A percentile compares a stretch with the other conserved stretches of the same genome.
phyloP scores from a whole-genome alignment of 805 yeast species.

The Candida glaebosa region DNA sequence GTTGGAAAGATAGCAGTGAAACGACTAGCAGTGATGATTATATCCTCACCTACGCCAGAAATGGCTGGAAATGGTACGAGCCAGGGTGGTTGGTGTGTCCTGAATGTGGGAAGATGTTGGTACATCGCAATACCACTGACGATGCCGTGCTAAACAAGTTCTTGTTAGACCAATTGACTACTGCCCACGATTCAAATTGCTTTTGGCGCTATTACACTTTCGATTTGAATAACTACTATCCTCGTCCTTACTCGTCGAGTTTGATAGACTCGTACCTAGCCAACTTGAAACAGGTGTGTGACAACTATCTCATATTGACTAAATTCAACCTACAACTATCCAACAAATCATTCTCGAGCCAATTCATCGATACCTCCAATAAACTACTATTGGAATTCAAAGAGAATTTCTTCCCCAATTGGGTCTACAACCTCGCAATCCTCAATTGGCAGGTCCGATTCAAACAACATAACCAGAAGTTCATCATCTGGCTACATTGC shows the following conservation, averaged over 20 bases:
- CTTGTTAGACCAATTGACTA: neutral
- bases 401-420: conserved; percentile 32
- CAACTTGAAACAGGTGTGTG: conserved; percentile 24
- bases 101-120: neutral
- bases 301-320: conserved; percentile 17
- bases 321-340: conserved; percentile 11
- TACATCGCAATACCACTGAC: neutral
- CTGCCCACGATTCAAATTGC: conserved; percentile 30
- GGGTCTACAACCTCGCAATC: conserved; percentile 34
- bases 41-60: no score
- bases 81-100: neutral
- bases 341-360: conserved; percentile 1
- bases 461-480: conserved; percentile 23
- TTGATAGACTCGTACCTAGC: conserved; percentile 26
- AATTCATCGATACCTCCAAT: conserved; percentile 25
- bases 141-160: neutral
- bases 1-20: no score
- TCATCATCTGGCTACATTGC: conserved; percentile 32
- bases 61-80: no score
- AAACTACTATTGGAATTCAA: conserved; percentile 34
- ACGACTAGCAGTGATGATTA: no score
- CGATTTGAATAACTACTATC: conserved; percentile 26
- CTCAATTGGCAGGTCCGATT: conserved; percentile 36
- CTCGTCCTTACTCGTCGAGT: conserved; percentile 26
- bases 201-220: conserved; percentile 28